Evolutionary conservation across 805 yeast genomes (phyloP).

Genomic region (Kuraishia capsulata): DNA sequence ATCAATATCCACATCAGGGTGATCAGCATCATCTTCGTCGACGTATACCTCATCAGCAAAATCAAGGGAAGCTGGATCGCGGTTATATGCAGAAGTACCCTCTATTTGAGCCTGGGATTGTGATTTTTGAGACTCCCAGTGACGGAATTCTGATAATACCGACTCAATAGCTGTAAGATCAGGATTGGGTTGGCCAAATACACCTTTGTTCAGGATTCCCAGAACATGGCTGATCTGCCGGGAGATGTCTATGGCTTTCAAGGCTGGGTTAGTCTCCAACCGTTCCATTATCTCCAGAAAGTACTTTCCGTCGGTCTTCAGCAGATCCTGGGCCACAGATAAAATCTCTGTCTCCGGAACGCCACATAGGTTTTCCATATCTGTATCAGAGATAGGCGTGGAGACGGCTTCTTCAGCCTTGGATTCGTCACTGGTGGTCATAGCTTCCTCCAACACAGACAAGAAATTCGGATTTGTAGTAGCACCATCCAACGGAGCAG

Average conservation of each 20-base stretch:
- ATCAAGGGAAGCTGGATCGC: constrained; percentile 17
- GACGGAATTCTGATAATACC: neutral
- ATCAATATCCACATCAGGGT: constrained; percentile 16
- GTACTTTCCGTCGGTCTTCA: constrained; percentile 68
- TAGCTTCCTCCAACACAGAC: neutral
- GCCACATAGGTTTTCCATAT: neutral
- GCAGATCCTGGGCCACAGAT: constrained; percentile 70
- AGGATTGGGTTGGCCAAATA: neutral
- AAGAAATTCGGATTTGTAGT: neutral
- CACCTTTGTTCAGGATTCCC: neutral
- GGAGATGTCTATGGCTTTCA: neutral
- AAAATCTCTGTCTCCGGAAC: constrained; percentile 29
- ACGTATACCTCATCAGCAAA: too few species aligned
- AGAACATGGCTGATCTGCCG: neutral
- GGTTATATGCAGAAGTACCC: constrained; percentile 9
- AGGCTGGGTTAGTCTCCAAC: constrained; percentile 28
- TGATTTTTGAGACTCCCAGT: neutral
- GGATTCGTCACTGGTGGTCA: neutral
- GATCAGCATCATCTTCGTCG: constrained; percentile 14
- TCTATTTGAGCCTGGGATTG: constrained; percentile 3
- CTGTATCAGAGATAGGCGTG: neutral
- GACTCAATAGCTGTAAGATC: neutral
- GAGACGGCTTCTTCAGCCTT: neutral
- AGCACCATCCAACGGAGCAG: constrained; percentile 2
- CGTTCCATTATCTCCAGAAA: constrained; percentile 77